Base-by-base conservation (phyloP, 768 basidiomycete species). In the Serendipita sp. region DNA sequence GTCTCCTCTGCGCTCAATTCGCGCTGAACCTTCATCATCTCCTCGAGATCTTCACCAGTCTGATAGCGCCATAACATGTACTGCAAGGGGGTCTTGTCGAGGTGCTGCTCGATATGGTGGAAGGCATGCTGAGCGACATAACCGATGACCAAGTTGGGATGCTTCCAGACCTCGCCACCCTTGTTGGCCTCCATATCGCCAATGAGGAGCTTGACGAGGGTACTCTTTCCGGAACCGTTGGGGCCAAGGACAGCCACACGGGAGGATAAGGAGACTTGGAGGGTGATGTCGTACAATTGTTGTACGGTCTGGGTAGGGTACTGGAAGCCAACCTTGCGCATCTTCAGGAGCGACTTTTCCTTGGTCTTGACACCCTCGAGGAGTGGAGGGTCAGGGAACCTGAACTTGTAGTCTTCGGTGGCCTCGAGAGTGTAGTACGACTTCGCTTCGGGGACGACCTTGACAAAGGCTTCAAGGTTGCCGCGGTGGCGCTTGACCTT, bases 1-100 rank as follows among this genome's bases (percentile, higher is more conserved):
- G 78, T 76, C 76, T 97, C 94, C 74, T 89, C 92, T 64, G 87
- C 91, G 67, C 82, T 79, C 75, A 97, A 89, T 76, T 86, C 80
- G 69, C 91, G 88, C 75, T 76, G 85, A 65, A 90, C 92, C 83
- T 96, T 97, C 77, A 77, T 78, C 84, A 97, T 83, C 80, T 96
- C 94, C 78, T 97, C 94, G 74, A 96, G 77, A 81, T 97, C 94
- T 76, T 97, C 94, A 75, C 94, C 94, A 66, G 94, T 97, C 83
- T 97, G 94, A 85, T 96, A 97, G 78, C 94, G 93, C 94, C 94
- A 97, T 69, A 97, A 79, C 91, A 97, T 92, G 83, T 97, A 97
- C 79, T 97, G 94, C 71, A 97, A 86, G 60, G 94, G 91, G 13
- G 94, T 97, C 83, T 93, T 95, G 83, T 97, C 94, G 73, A 97